These are phyloP conservation scores for Aurinia saxatilis DNA, from an alignment of 345 rosid species.

Conservation along the genomic window DNA sequence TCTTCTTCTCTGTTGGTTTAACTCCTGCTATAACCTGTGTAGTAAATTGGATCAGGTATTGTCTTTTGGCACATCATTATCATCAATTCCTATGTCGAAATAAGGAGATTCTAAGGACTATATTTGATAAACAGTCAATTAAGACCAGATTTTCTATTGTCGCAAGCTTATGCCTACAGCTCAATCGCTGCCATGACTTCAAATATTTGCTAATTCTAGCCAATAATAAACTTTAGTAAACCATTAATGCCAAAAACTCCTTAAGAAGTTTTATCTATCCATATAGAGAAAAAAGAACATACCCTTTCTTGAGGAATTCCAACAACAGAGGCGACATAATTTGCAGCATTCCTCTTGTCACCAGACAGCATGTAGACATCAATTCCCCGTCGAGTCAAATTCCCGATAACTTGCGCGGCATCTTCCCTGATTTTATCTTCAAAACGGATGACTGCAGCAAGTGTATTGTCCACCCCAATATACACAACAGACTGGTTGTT, in stretches of 20 bases:
- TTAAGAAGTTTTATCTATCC: background rate
- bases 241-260: background rate
- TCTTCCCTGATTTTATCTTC: constrained; percentile 94
- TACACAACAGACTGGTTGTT: constrained; percentile 71
- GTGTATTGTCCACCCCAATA: constrained; percentile 67
- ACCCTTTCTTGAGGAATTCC: constrained; percentile 85
- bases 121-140: background rate
- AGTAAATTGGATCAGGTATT: background rate
- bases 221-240: background rate
- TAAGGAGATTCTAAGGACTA: background rate
- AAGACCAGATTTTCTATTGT: background rate
- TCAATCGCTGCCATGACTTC: background rate
- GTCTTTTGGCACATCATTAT: background rate
- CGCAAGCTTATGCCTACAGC: background rate
- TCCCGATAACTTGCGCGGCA: constrained; percentile 63
- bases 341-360: constrained; percentile 76
- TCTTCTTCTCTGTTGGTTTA: constrained; percentile 77
- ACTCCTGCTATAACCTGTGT: constrained; percentile 73
- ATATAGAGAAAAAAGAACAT: constrained; percentile 8
- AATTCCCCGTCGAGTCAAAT: constrained; percentile 63
- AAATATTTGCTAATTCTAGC: background rate
- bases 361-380: constrained; percentile 89
- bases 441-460: constrained; percentile 72
- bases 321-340: constrained; percentile 78
- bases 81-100: background rate